Evolutionary conservation across 2,329 filamentous ascomycete species (phyloP), one percentile per base, ranked within the genome.

Genomic region (Fusarium virguliforme): DNA sequence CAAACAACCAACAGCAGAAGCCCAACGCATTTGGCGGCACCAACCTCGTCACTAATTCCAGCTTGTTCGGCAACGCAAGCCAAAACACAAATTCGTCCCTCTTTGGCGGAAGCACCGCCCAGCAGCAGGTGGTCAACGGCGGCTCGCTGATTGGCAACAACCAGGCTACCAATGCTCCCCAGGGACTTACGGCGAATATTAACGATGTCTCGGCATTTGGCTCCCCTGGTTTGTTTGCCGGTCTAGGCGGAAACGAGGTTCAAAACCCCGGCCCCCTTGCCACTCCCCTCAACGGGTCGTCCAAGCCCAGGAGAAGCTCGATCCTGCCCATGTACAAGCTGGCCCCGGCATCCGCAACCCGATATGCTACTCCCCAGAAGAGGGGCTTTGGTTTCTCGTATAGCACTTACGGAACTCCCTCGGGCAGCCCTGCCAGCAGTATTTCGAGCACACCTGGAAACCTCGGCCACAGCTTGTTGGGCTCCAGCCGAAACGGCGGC

Each of bases 371-470:
- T 0, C 94, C 95, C 0, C 93, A 94, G 74, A 95, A 94, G 82
- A 89, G 92, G 62, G 94, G 94, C 6, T 98, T 94, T 78, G 95
- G 95, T 3, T 97, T 98, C 79, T 94, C 92, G 2, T 98, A 98
- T 82, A 97, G 94, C 71, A 94, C 91, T 3, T 97, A 97, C 75
- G 94, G 94, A 48, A 95, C 92, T 1, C 94, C 95, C 6, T 90
- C 85, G 38, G 91, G 86, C 63, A 93, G 90, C 73, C 88, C 88
- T 24, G 88, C 92, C 5, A 90, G 91, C 77, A 87, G 85, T 38
- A 85, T 88, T 46, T 80, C 79, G 4, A 94, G 91, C 79, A 92
- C 92, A 7, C 92, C 93, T 6, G 90, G 89, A 38, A 86, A 86
- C 18, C 83, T 92, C 57, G 88, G 89, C 26, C 89, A 89, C 76